These are phyloP conservation scores for Claviceps maximensis DNA, from an alignment of 2,329 filamentous ascomycete genomes.

Conservation along the genomic window DNA sequence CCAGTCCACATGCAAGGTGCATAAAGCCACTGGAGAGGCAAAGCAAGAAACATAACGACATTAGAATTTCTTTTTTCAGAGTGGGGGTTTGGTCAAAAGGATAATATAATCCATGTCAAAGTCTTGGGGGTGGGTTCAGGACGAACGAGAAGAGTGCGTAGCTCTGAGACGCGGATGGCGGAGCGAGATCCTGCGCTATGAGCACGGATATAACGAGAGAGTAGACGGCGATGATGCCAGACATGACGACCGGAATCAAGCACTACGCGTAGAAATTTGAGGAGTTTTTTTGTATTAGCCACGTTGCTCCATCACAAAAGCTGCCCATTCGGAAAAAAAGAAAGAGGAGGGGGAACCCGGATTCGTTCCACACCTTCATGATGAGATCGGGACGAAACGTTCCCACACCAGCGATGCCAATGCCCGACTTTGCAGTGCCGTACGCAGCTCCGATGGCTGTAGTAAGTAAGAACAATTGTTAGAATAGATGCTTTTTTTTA, in stretches of 20 bases:
- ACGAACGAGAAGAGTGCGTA: constrained; percentile 78
- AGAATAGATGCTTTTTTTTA: constrained; percentile 1
- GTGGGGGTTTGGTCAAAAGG: too few species aligned
- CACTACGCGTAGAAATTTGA: constrained; percentile 35
- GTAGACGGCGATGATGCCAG: constrained; percentile 97
- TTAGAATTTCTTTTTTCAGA: neutral
- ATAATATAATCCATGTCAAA: too few species aligned
- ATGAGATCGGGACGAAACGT: constrained; percentile 77
- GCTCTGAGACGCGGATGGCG: constrained; percentile 43
- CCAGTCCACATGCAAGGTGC: constrained; percentile 82
- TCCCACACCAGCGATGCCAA: constrained; percentile 75
- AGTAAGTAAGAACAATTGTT: constrained; percentile 5
- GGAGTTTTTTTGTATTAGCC: neutral
- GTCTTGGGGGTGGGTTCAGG: too few species aligned
- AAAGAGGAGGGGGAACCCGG: neutral
- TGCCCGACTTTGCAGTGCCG: constrained; percentile 78
- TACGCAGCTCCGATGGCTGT: constrained; percentile 62
- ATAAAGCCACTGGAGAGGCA: constrained; percentile 57
- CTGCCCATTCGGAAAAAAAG: too few species aligned
- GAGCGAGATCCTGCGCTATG: constrained; percentile 78
- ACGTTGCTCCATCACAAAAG: neutral
- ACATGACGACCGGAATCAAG: constrained; percentile 88
- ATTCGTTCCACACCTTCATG: constrained; percentile 59
- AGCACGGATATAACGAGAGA: constrained; percentile 92
- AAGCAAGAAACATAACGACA: constrained; percentile 9